Percentiles rank a stretch among this genome's conserved stretches.
Conservation (phyloP, 768 basidiomycete genomes). For the Trametes cingulata region DNA sequence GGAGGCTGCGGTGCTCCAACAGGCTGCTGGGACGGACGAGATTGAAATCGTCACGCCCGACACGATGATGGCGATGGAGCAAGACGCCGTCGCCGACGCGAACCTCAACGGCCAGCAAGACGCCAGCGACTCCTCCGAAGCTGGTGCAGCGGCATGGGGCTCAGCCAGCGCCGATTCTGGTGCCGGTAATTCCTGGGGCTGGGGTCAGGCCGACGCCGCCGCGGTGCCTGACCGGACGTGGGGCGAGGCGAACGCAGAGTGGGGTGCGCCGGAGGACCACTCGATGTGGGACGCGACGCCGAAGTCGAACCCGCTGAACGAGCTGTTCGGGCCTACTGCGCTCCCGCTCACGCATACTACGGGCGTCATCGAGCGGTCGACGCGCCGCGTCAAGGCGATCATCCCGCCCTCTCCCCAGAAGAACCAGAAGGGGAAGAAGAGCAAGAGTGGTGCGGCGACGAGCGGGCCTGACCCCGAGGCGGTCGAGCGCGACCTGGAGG, state of each 20-base stretch:
- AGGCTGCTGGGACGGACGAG: constrained; percentile 7
- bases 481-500: constrained; percentile 51
- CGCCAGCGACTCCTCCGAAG: background rate
- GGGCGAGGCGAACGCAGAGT: constrained; percentile 14
- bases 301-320: constrained; percentile 32
- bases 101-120: constrained; percentile 16
- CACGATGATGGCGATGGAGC: constrained; percentile 6
- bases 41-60: constrained; percentile 22
- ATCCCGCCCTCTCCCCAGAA: constrained; percentile 36
- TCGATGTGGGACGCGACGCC: constrained; percentile 19
- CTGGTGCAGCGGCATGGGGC: background rate
- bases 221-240: constrained; percentile 15
- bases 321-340: constrained; percentile 54
- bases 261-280: constrained; percentile 11
- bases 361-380: constrained; percentile 66
- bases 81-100: constrained; percentile 20
- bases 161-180: constrained; percentile 9
- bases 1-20: constrained; percentile 9
- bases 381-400: constrained; percentile 55
- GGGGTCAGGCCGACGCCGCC: background rate
- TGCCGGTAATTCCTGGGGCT: background rate
- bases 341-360: constrained; percentile 64
- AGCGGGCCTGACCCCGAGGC: constrained; percentile 20
- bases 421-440: constrained; percentile 16
- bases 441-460: constrained; percentile 1